Evolutionary conservation across 176 grass and related monocot species (phyloP).

Genomic region (Puya raimondii): DNA sequence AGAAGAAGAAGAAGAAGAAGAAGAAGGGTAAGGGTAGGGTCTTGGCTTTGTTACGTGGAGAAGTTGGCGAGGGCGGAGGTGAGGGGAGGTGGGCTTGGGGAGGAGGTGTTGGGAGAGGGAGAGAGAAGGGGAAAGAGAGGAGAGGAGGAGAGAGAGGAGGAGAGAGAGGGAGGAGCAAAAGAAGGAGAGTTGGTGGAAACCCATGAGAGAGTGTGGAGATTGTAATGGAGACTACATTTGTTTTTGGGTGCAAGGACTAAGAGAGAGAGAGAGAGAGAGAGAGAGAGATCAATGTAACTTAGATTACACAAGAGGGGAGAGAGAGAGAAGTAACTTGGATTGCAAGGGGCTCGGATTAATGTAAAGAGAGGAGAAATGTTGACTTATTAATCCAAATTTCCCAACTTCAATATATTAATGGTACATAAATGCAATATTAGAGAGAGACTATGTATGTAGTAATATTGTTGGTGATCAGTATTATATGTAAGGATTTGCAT

Average conservation of each 20-base stretch:
- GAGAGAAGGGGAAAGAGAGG: background rate
- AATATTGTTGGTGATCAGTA: no score
- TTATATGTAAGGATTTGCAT: no score
- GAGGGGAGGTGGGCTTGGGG: background rate
- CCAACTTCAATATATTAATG: no score
- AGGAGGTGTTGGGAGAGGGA: background rate
- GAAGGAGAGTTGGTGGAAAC: background rate
- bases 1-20: no score
- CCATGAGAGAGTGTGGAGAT: background rate
- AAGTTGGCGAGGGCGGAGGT: background rate
- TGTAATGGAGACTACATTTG: background rate
- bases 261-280: background rate
- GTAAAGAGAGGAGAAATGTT: no score
- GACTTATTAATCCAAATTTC: no score
- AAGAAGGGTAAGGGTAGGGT: background rate
- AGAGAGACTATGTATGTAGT: no score
- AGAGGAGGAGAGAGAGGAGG: background rate
- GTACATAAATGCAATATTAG: no score
- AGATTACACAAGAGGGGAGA: background rate
- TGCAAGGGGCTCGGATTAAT: background rate
- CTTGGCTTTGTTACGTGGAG: conserved; percentile 4
- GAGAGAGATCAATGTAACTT: background rate
- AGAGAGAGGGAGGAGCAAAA: background rate
- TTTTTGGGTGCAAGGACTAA: background rate
- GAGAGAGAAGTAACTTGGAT: background rate